Conservation (phyloP, 495 filamentous ascomycete species). For the Xeromyces bisporus region DNA sequence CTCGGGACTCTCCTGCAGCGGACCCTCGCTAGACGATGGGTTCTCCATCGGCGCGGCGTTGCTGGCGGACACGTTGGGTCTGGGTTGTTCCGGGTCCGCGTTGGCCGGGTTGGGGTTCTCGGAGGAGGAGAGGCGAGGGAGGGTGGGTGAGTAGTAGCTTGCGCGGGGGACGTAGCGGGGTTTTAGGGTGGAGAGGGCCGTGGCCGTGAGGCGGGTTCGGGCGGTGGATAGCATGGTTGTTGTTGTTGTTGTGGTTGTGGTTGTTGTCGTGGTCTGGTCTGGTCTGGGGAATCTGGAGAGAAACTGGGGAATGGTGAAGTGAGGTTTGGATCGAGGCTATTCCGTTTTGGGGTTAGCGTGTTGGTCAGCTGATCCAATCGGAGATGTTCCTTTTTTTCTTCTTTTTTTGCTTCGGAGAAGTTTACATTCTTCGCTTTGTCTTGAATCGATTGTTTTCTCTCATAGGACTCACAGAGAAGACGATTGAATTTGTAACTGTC, state of each 20-base stretch:
- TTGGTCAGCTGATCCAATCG: conserved; percentile 11
- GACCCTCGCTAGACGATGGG: conserved; percentile 22
- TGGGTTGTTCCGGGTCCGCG: conserved; percentile 25
- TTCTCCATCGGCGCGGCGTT: conserved; percentile 40
- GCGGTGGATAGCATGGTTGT: conserved; percentile 41
- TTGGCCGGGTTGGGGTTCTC: conserved; percentile 35
- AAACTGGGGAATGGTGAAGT: conserved; percentile 9
- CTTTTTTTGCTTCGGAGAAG: too few relatives aligned
- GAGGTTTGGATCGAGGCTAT: too few relatives aligned
- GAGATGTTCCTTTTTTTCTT: conserved; percentile 4
- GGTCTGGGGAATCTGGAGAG: conserved; percentile 11
- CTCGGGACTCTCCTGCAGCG: conserved; percentile 39
- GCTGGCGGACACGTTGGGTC: conserved; percentile 40
- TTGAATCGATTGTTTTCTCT: too few relatives aligned
- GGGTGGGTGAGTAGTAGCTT: conserved; percentile 32
- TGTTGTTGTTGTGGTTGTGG: too few relatives aligned
- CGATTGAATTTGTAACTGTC: too few relatives aligned
- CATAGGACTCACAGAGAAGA: too few relatives aligned
- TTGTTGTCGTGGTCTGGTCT: too few relatives aligned
- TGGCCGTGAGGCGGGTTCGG: conserved; percentile 30
- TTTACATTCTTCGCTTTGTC: too few relatives aligned
- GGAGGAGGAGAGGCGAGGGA: conserved; percentile 25
- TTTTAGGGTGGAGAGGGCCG: conserved; percentile 21
- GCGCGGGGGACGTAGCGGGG: conserved; percentile 21
- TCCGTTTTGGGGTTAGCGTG: conserved; percentile 7